Evolutionary conservation across 331 rosid species (phyloP).

Genomic region (Pyracantha coccinea): DNA sequence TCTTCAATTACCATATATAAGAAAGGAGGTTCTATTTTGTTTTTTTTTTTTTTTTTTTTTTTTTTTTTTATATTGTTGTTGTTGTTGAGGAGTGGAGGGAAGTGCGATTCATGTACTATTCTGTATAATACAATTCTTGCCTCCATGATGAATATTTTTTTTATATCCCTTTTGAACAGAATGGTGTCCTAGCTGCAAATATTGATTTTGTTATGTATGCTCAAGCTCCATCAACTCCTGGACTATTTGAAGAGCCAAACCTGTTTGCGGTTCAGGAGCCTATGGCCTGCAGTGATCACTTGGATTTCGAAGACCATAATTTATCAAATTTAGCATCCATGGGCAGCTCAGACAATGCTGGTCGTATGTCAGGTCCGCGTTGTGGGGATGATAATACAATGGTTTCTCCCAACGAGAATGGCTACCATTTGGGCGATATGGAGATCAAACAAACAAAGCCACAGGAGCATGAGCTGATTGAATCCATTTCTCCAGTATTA

Average conservation of each 20-base stretch:
- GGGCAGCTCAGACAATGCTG: constrained; percentile 22
- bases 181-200: constrained; percentile 31
- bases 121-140: neutral
- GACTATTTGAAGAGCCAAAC: constrained; percentile 51
- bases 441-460: constrained; percentile 31
- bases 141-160: constrained; percentile 1
- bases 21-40: neutral
- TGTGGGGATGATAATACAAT: constrained; percentile 25
- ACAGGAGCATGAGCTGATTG: constrained; percentile 24
- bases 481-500: constrained; percentile 15
- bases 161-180: constrained; percentile 31
- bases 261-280: constrained; percentile 40
- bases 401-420: constrained; percentile 40
- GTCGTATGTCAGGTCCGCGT: constrained; percentile 16
- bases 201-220: constrained; percentile 34
- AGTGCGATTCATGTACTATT: neutral
- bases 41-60: neutral
- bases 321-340: constrained; percentile 28
- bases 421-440: constrained; percentile 27
- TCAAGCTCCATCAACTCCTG: constrained; percentile 67
- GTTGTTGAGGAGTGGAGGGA: constrained; percentile 1
- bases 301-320: constrained; percentile 44
- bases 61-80: neutral
- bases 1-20: neutral
- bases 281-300: constrained; percentile 41